Evolutionary conservation across 2,329 filamentous ascomycete genomes (phyloP), one percentile per base, ranked within the genome.

Genomic region (Ustilaginoidea virens): DNA sequence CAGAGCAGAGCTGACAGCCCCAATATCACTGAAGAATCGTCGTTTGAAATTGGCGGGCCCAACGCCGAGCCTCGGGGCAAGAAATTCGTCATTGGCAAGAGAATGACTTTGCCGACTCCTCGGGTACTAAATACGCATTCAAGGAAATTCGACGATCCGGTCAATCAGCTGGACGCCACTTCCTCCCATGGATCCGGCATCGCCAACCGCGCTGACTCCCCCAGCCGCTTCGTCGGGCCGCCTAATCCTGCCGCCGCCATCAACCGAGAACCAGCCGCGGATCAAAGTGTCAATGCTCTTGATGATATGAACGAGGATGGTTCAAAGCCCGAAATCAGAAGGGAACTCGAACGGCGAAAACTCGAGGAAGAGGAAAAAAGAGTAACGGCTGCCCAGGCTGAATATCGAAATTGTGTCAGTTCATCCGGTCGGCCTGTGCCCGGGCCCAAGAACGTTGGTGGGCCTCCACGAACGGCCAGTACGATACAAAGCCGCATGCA

Each of bases 111-210:
- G 2, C 65, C 79, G 31, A 74, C 77, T 1, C 54, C 82, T 12
- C 73, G 78, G 5, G 74, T 73, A 22, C 80, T 79, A 16, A 92
- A 90, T 52, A 81, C 92, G 21, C 61, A 94, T n/a, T 77, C 75
- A 5, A 81, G 85, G 15, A 83, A 79, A 41, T 94, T 96, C 49
- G 83, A 86, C 1, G 86, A 94, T 43, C 86, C 87, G 3, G 94
- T 96, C 56, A 83, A 87, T 45, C 70, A 80, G 5, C 96, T 96
- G 41, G 90, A 98, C 50, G 64, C 60, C 15, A 67, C 61, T 34
- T 51, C 34, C 45, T 43, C 38, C 25, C 35, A 40, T 41, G 33
- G 46, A 27, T 14, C 37, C 39, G 8, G 43, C 42, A 11, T 47
- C 40, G 29, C 28, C n/a, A 45, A 41, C 5, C 55, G 61, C 20